Evolutionary conservation across 2,329 filamentous ascomycete species (phyloP), one percentile per base, ranked within the genome.

Genomic region (Clonostachys solani): DNA sequence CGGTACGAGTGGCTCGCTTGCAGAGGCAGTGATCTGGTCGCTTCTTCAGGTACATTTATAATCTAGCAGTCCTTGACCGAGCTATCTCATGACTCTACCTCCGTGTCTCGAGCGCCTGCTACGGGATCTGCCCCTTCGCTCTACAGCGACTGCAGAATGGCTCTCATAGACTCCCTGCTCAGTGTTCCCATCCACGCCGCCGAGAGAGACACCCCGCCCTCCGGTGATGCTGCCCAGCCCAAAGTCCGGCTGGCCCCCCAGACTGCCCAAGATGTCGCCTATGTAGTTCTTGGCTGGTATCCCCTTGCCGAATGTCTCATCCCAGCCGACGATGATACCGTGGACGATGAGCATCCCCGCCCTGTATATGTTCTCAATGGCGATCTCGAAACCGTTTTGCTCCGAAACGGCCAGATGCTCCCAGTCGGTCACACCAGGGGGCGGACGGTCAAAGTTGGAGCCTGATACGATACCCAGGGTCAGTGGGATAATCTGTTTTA

Each of bases 381-480:
- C 78, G 33, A 84, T 78, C 33, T 65, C 62, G 58, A 86, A 88
- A 5, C 77, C 84, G 43, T 84, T 84, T 58, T 86, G 81, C 38
- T 85, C 65, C 0, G 74, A 65, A 38, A 76, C 72, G 37, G 80
- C 72, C 9, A 89, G 71, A 56, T 88, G 84, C 36, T 81, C 71
- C 17, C 75, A 72, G 9, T 80, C 74, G 0, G 74, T 71, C 8
- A 78, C 62, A 12, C 75, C 78, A 1, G 78, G 76, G 19, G 80
- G 84, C 0, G 83, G 83, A 6, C 86, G 78, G 60, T 89, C 86
- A 58, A 89, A 89, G 66, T 89, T 81, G 10, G 82, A 85, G 2
- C 77, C 83, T 57, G 42, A 37, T 35, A 15, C 2, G 34, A 43
- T 17, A 12, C 18, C 29, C 43, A 10, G 8, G 9, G 23, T 29